phyloP scores from a whole-genome alignment of 2,329 filamentous ascomycete genomes.

The Thielaviopsis musarum region DNA sequence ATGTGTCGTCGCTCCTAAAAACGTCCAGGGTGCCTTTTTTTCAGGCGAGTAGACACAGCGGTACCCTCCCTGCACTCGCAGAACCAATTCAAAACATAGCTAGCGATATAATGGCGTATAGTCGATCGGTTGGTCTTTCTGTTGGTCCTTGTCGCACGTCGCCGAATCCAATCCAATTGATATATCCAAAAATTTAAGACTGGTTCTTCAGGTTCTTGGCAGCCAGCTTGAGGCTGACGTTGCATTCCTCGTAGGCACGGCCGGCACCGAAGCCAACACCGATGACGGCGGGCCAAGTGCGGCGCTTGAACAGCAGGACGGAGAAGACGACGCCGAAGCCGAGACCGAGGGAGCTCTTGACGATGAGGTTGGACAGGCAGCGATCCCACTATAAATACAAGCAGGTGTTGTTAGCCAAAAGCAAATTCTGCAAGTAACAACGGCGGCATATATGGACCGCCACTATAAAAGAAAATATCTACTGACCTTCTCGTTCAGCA shows the following conservation, averaged over 20 bases:
- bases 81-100: slow-evolving; percentile 1
- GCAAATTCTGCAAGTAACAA: background rate
- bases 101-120: slow-evolving; percentile 4
- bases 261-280: slow-evolving; percentile 91
- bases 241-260: slow-evolving; percentile 96
- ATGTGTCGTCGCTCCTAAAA: background rate
- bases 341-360: slow-evolving; percentile 89
- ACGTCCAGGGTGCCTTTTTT: background rate
- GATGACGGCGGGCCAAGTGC: slow-evolving; percentile 93
- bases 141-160: slow-evolving; percentile 5
- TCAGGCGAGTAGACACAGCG: background rate
- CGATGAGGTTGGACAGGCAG: slow-evolving; percentile 91
- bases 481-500: slow-evolving; percentile 95
- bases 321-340: slow-evolving; percentile 98
- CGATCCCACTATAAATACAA: slow-evolving; percentile 65
- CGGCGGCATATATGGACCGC: background rate
- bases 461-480: background rate
- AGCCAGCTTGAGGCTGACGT: slow-evolving; percentile 54
- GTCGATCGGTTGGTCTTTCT: background rate
- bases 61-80: background rate
- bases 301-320: slow-evolving; percentile 91
- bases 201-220: slow-evolving; percentile 40
- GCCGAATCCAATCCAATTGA: background rate
- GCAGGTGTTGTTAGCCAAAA: slow-evolving; percentile 16
- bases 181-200: slow-evolving; percentile 9